These are phyloP conservation scores for Skeletonema tropicum DNA, from an alignment of 108 stramenopile species.

Conservation along the genomic window DNA sequence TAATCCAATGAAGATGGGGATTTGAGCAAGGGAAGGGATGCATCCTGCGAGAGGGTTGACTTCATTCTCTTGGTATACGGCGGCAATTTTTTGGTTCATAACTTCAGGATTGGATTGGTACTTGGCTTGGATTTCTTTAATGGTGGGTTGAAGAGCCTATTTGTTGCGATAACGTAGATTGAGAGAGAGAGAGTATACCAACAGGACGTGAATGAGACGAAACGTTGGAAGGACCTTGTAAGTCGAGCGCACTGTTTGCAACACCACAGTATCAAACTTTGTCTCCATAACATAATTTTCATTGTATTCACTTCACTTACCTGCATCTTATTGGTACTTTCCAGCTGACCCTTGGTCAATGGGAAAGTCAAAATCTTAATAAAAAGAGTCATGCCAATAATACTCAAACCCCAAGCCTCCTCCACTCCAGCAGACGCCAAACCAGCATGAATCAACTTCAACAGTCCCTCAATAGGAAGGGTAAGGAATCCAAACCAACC, in stretches of 20 bases:
- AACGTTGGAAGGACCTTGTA: background rate
- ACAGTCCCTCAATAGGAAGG: slow-evolving; percentile 64
- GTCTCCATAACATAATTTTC: background rate
- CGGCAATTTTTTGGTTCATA: slow-evolving; percentile 95
- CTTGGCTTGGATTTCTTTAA: slow-evolving; percentile 92
- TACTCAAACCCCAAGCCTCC: slow-evolving; percentile 91
- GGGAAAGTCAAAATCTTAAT: slow-evolving; percentile 94
- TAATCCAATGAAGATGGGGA: slow-evolving; percentile 96
- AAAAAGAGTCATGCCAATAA: slow-evolving; percentile 88
- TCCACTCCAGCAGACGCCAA: slow-evolving; percentile 67
- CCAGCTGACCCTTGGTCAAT: slow-evolving; percentile 89
- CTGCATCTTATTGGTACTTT: slow-evolving; percentile 95
- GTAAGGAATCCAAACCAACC: slow-evolving; percentile 93
- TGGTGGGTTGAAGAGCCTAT: slow-evolving; percentile 84
- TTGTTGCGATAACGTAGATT: background rate
- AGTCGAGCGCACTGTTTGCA: background rate
- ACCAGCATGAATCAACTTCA: slow-evolving; percentile 67
- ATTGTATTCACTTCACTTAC: slow-evolving; percentile 49
- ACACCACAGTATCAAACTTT: background rate
- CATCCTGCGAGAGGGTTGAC: slow-evolving; percentile 96
- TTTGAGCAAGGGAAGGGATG: slow-evolving; percentile 91
- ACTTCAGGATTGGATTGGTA: slow-evolving; percentile 94
- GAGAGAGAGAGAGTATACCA: background rate
- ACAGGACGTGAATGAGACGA: background rate
- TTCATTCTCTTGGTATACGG: slow-evolving; percentile 91